phyloP scores from a whole-genome alignment of 768 basidiomycete genomes.

The Leccinum arenicola region DNA sequence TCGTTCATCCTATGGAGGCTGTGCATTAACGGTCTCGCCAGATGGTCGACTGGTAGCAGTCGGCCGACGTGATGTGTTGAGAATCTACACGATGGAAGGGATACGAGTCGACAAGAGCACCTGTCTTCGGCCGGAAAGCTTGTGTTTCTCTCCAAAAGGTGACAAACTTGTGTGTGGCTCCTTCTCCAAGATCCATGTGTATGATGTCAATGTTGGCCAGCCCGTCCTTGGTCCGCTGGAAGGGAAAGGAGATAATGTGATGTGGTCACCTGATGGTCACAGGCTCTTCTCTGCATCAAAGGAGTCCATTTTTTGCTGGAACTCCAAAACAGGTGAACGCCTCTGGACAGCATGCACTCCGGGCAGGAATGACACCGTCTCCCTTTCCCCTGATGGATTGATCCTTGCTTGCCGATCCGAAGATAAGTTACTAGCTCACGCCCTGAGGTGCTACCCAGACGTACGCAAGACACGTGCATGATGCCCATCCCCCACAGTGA shows the following conservation, averaged over 20 bases:
- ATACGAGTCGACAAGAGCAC: not conserved
- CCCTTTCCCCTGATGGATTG: not conserved
- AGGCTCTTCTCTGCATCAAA: not conserved
- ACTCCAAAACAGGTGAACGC: not conserved
- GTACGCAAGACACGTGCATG: too few relatives aligned
- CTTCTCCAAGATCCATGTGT: not conserved
- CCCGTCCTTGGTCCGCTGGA: not conserved
- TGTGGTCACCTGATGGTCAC: constrained; percentile 7
- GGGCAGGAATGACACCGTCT: fast-evolving
- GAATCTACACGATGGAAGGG: not conserved
- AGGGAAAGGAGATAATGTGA: not conserved
- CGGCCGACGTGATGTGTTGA: not conserved
- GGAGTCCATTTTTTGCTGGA: not conserved
- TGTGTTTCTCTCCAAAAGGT: constrained; percentile 1
- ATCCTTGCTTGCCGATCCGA: not conserved
- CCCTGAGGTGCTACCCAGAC: too few relatives aligned
- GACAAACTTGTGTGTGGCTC: constrained; percentile 5
- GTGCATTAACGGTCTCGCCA: not conserved
- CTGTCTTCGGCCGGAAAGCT: not conserved
- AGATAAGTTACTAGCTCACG: not conserved
- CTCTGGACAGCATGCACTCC: not conserved
- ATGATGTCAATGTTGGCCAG: not conserved
- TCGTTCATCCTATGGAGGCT: too few relatives aligned
- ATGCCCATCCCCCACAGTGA: too few relatives aligned
- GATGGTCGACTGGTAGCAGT: not conserved